Conservation (phyloP, 805 yeast genomes). For the Cyberlindnera suaveolens region DNA sequence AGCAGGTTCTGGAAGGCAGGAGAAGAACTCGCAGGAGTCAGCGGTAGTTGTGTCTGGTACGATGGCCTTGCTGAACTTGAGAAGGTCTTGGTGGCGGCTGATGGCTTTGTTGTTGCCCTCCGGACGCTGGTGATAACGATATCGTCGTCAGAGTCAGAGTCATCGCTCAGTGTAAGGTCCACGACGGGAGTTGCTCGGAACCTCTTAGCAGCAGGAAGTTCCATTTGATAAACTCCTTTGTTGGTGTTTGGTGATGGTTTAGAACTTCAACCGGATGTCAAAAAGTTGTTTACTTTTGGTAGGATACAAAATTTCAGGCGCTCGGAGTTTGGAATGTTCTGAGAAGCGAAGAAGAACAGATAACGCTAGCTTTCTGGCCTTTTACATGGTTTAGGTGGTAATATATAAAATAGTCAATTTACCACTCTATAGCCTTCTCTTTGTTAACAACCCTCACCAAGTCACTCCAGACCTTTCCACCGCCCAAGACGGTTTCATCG, state of each 20-base stretch:
- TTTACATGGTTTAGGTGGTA: not conserved
- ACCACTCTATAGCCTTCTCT: constrained; percentile 50
- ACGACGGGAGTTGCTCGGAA: constrained; percentile 8
- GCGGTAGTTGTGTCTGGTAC: not conserved
- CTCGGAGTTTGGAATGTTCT: too few species aligned
- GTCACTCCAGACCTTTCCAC: constrained; percentile 66
- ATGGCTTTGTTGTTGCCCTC: constrained; percentile 1
- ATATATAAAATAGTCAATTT: not conserved
- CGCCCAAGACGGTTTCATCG: constrained; percentile 64
- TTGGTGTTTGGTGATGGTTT: too few species aligned
- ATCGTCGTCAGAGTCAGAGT: constrained; percentile 16
- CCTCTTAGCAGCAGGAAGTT: constrained; percentile 7
- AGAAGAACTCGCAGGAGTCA: not conserved
- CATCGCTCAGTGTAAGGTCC: constrained; percentile 12
- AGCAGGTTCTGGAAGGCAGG: not conserved
- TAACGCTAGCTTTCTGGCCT: too few species aligned
- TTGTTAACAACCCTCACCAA: constrained; percentile 55
- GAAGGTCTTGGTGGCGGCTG: not conserved
- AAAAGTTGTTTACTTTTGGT: constrained; percentile 2
- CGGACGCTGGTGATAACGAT: constrained; percentile 17
- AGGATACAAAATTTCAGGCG: not conserved
- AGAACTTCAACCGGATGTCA: too few species aligned
- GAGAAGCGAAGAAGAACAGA: too few species aligned
- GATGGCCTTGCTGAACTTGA: not conserved
- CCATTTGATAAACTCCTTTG: not conserved